These are phyloP conservation scores for Climacium dendroides DNA, from an alignment of 225 moss, liverwort and hornwort species.

Conservation along the genomic window DNA sequence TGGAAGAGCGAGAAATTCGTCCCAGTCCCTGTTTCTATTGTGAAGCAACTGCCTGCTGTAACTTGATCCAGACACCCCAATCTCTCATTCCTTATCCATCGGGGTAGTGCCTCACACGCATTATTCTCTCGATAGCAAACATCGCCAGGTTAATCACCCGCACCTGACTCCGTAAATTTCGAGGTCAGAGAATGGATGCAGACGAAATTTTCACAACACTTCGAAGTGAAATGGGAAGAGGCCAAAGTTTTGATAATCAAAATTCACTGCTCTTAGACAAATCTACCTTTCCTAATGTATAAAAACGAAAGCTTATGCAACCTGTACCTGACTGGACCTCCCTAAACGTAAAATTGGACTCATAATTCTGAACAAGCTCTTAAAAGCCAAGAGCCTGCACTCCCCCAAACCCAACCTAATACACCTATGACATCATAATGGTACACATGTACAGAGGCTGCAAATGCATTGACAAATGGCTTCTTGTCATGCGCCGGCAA, in stretches of 20 bases:
- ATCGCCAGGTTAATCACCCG: not conserved
- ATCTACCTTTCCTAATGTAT: slow-evolving; percentile 11
- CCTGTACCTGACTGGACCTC: slow-evolving; percentile 19
- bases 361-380: not conserved
- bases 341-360: not conserved
- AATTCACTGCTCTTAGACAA: slow-evolving; percentile 10
- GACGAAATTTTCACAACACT: not conserved
- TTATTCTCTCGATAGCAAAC: not conserved
- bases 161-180: not conserved
- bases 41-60: not conserved
- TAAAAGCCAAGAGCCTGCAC: not conserved
- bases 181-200: not conserved
- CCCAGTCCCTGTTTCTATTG: not conserved
- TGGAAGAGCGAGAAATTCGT: not conserved
- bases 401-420: slow-evolving; percentile 6
- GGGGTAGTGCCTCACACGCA: not conserved
- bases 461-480: not conserved
- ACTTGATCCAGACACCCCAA: not conserved
- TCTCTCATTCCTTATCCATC: not conserved
- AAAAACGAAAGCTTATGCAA: slow-evolving; percentile 3
- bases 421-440: slow-evolving; percentile 24
- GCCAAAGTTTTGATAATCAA: slow-evolving; percentile 7
- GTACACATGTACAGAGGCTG: slow-evolving; percentile 42
- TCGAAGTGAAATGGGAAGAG: not conserved
- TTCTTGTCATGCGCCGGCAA: slow-evolving; percentile 4